phyloP scores from a whole-genome alignment of 1,284 basidiomycete genomes.

The Mrakiaceae sp. region DNA sequence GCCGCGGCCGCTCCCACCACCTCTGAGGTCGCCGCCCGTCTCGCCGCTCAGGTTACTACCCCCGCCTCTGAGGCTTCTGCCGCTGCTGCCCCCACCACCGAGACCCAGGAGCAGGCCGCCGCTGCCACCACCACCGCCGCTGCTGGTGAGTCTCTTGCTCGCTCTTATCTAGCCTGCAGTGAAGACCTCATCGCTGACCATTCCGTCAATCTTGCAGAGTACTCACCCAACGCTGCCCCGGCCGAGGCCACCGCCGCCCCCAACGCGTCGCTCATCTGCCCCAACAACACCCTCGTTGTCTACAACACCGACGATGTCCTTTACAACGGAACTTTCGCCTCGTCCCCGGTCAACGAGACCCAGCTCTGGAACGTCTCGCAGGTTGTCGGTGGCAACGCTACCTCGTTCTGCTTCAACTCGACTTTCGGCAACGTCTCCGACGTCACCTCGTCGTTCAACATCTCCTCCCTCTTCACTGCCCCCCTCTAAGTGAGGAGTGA shows the following conservation, averaged over 20 bases:
- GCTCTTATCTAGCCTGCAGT: constrained; percentile 9
- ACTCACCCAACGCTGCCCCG: too few species aligned
- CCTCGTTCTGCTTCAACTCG: constrained; percentile 6
- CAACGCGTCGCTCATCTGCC: constrained; percentile 15
- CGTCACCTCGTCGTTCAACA: neutral
- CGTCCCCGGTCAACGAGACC: constrained; percentile 14
- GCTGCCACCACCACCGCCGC: constrained; percentile 8
- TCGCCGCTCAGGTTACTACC: neutral
- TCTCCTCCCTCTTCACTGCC: neutral
- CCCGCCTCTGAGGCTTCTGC: neutral
- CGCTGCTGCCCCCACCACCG: constrained; percentile 7
- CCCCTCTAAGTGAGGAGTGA: neutral
- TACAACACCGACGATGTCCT: constrained; percentile 9
- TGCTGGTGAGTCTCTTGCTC: constrained; percentile 7
- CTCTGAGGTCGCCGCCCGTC: neutral
- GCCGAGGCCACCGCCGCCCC: neutral
- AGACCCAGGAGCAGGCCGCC: constrained; percentile 5
- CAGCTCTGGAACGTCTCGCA: neutral
- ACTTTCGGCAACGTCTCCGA: constrained; percentile 6
- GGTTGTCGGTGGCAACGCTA: neutral
- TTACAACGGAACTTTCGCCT: constrained; percentile 14
- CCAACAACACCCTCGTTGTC: constrained; percentile 9
- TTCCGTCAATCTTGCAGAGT: too few species aligned
- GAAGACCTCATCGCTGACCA: neutral
- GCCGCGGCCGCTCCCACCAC: neutral